Percentiles rank a stretch among this genome's conserved stretches.
These are phyloP conservation scores for Acanthamoeba healyi DNA, from an alignment of 208 protist species.

Conservation along the genomic window DNA sequence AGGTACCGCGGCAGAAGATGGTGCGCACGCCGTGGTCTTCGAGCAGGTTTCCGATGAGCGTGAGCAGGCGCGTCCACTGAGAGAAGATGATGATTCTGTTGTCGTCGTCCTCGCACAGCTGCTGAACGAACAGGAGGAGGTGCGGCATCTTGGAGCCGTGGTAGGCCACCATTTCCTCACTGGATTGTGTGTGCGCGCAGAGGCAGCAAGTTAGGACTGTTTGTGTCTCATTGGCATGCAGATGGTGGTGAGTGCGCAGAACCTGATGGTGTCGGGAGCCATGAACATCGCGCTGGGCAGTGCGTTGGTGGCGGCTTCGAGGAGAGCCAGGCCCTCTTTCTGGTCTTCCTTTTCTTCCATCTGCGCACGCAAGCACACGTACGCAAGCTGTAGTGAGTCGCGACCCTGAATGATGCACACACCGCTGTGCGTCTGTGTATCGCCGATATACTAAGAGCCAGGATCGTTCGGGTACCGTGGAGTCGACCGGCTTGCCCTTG, in stretches of 20 bases:
- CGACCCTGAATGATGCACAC: not conserved
- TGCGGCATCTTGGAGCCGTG: conserved; percentile 78
- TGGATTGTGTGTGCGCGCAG: not conserved
- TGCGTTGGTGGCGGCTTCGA: conserved; percentile 26
- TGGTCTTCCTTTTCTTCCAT: not conserved
- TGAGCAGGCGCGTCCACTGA: conserved; percentile 32
- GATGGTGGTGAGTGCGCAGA: not conserved
- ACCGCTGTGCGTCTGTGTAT: not conserved
- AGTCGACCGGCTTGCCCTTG: conserved; percentile 26
- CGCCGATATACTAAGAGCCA: too few species aligned
- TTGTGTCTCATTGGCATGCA: too few species aligned
- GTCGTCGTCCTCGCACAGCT: conserved; percentile 75
- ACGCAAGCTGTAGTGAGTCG: not conserved
- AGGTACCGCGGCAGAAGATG: conserved; percentile 54
- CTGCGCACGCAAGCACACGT: not conserved
- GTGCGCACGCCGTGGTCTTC: conserved; percentile 55
- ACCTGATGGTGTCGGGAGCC: conserved; percentile 22
- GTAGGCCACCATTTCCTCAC: conserved; percentile 20
- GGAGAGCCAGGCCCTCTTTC: not conserved
- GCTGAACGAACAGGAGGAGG: conserved; percentile 71
- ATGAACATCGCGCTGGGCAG: conserved; percentile 53
- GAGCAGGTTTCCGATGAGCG: conserved; percentile 38
- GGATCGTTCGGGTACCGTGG: not conserved
- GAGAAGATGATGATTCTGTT: conserved; percentile 76
- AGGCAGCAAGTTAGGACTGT: too few species aligned